phyloP scores from a whole-genome alignment of 768 basidiomycete species.

The Phanerochaete sordida region DNA sequence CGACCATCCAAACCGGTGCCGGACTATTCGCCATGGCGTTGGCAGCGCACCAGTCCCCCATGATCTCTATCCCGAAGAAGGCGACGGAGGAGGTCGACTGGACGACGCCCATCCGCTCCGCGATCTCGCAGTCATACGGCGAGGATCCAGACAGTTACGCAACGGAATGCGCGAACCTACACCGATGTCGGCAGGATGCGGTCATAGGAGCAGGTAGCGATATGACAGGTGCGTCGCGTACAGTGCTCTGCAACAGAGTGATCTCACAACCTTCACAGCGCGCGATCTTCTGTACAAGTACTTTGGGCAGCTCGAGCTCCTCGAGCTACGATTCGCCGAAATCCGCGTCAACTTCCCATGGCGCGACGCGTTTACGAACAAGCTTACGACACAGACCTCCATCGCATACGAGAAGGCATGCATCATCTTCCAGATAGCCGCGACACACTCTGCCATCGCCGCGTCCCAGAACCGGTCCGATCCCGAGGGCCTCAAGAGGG shows the following conservation, averaged over 20 bases:
- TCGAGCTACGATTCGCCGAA: constrained; percentile 95
- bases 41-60: constrained; percentile 62
- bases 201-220: constrained; percentile 96
- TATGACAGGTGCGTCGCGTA: constrained; percentile 63
- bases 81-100: constrained; percentile 97
- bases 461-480: constrained; percentile 80
- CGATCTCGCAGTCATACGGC: constrained; percentile 90
- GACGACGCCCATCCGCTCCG: constrained; percentile 79
- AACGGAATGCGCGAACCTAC: constrained; percentile 78
- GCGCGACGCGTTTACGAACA: constrained; percentile 95
- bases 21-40: constrained; percentile 5
- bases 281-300: constrained; percentile 98
- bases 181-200: constrained; percentile 93
- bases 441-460: constrained; percentile 86
- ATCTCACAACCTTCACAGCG: constrained; percentile 38
- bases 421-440: constrained; percentile 93
- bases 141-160: constrained; percentile 89
- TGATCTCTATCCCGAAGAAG: constrained; percentile 92
- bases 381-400: constrained; percentile 91
- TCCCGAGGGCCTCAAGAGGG: constrained; percentile 88
- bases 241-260: background rate
- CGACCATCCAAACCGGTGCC: background rate
- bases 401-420: constrained; percentile 99
- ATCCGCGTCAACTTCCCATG: constrained; percentile 95
- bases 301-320: constrained; percentile 96